phyloP scores from a whole-genome alignment of 345 rosid genomes.

The Hibiscus tridactylites region DNA sequence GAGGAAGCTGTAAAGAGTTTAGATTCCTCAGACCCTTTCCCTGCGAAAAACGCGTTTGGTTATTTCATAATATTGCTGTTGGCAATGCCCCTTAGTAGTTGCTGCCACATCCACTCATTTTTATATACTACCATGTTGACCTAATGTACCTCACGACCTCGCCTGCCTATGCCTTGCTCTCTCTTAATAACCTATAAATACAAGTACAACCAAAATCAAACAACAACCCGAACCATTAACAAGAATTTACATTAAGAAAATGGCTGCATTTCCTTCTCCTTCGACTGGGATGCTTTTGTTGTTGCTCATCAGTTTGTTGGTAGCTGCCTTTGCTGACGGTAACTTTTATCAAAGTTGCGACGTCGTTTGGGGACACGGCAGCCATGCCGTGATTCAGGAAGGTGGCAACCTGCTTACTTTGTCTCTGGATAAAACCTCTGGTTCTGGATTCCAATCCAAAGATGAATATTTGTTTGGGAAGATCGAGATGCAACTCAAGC shows the following conservation, averaged over 20 bases:
- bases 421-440: constrained; percentile 17
- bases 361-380: background rate
- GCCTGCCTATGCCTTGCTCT: background rate
- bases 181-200: background rate
- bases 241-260: background rate
- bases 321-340: background rate
- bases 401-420: constrained; percentile 2
- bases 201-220: background rate
- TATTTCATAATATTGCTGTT: background rate
- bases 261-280: background rate
- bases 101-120: background rate
- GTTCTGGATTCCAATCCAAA: constrained; percentile 18
- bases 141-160: constrained; percentile 10
- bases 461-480: constrained; percentile 8
- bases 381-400: background rate
- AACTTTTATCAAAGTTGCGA: background rate
- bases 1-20: background rate
- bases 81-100: background rate
- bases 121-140: background rate
- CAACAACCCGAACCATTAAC: background rate
- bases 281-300: background rate
- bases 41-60: background rate
- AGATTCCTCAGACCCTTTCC: background rate
- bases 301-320: background rate
- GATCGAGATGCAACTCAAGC: constrained; percentile 10